Evolutionary conservation across 1,284 basidiomycete genomes (phyloP).

Genomic region (Wallemia hederae): DNA sequence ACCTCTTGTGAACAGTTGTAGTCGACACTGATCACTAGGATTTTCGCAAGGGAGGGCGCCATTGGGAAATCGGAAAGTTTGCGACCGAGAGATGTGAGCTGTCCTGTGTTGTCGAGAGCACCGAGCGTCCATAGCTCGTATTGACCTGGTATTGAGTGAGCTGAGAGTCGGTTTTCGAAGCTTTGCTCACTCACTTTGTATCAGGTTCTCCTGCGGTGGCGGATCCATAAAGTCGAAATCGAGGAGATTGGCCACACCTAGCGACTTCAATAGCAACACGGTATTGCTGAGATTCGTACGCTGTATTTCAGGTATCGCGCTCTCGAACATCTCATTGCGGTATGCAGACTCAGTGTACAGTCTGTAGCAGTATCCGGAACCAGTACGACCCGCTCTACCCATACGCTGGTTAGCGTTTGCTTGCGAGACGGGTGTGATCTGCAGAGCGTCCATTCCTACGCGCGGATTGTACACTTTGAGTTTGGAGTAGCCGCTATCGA

Average conservation of each 20-base stretch:
- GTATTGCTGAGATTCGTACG: constrained; percentile 92
- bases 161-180: neutral
- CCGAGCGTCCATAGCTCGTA: constrained; percentile 97
- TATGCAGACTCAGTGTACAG: constrained; percentile 92
- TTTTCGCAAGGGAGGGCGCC: constrained; percentile 93
- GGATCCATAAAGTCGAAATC: constrained; percentile 99
- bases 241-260: constrained; percentile 79
- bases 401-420: constrained; percentile 88
- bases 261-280: constrained; percentile 70
- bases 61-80: constrained; percentile 98
- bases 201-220: constrained; percentile 27
- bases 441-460: constrained; percentile 94
- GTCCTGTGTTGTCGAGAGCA: constrained; percentile 88
- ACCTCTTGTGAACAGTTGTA: constrained; percentile 81
- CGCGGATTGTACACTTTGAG: constrained; percentile 97
- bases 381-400: constrained; percentile 85
- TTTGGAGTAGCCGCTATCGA: constrained; percentile 89
- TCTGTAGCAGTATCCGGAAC: constrained; percentile 78
- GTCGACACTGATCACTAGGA: constrained; percentile 83
- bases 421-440: constrained; percentile 95
- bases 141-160: neutral
- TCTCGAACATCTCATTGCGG: constrained; percentile 79
- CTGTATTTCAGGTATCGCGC: constrained; percentile 94
- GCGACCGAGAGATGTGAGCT: constrained; percentile 63
- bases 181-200: constrained; percentile 4